These are phyloP conservation scores for Somion occarium DNA, from an alignment of 1,284 basidiomycete genomes.

Conservation along the genomic window DNA sequence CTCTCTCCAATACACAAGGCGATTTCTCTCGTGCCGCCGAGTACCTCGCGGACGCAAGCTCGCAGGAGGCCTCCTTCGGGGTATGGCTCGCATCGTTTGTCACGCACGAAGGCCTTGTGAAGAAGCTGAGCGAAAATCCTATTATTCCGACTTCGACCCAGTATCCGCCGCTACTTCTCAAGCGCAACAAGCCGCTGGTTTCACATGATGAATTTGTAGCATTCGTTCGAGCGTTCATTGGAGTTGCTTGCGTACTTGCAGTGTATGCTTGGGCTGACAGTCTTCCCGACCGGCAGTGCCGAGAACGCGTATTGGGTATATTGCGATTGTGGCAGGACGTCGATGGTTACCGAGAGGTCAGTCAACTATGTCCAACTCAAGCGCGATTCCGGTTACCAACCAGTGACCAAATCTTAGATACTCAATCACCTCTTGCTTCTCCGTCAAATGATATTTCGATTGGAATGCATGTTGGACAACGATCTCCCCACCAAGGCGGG, in stretches of 20 bases:
- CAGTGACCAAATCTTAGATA: constrained; percentile 38
- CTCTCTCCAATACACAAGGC: constrained; percentile 46
- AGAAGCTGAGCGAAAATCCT: constrained; percentile 41
- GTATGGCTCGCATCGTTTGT: constrained; percentile 68
- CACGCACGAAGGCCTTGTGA: constrained; percentile 44
- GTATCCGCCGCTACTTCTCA: constrained; percentile 33
- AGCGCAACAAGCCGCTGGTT: constrained; percentile 19
- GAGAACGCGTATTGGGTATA: constrained; percentile 57
- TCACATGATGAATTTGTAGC: constrained; percentile 57
- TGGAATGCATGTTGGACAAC: constrained; percentile 60
- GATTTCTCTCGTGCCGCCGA: constrained; percentile 43
- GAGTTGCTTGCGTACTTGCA: constrained; percentile 61
- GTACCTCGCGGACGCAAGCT: constrained; percentile 53
- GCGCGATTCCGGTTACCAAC: not conserved
- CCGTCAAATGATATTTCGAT: constrained; percentile 56
- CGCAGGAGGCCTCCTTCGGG: constrained; percentile 62
- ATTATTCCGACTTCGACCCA: constrained; percentile 30
- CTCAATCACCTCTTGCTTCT: constrained; percentile 61
- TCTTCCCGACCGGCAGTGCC: constrained; percentile 57
- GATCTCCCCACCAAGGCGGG: constrained; percentile 56
- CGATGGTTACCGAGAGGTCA: constrained; percentile 60
- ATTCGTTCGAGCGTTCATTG: constrained; percentile 61
- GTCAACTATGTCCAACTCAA: constrained; percentile 13
- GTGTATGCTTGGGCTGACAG: constrained; percentile 80
- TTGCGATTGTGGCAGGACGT: constrained; percentile 66